Conservation (phyloP, 2,329 filamentous ascomycete genomes). For the Hymenotorrendiella dingleyae region DNA sequence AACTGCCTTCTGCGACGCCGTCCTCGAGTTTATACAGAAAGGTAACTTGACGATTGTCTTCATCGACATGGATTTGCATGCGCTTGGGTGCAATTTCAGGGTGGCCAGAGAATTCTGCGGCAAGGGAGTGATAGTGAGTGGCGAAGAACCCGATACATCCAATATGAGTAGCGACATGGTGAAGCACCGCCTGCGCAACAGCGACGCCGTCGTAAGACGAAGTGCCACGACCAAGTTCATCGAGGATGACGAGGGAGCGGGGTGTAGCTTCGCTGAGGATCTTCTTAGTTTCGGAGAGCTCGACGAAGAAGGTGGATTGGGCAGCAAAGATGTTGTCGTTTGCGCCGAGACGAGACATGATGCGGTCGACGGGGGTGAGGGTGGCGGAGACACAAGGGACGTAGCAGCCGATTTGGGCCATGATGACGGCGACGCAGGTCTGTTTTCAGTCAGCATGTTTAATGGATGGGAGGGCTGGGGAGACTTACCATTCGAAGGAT, state of each 20-base stretch:
- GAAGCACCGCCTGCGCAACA: conserved; percentile 93
- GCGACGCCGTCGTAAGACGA: conserved; percentile 95
- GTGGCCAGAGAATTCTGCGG: conserved; percentile 82
- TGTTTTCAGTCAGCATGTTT: conserved; percentile 31
- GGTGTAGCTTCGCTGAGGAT: conserved; percentile 92
- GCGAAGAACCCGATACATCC: conserved; percentile 96
- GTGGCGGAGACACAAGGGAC: conserved; percentile 77
- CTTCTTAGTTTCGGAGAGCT: conserved; percentile 96
- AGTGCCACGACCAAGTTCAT: conserved; percentile 92
- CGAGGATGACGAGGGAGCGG: conserved; percentile 89
- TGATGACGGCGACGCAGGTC: conserved; percentile 93
- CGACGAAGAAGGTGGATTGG: conserved; percentile 97
- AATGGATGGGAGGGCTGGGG: background rate
- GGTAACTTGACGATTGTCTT: conserved; percentile 76
- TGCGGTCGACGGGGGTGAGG: conserved; percentile 87
- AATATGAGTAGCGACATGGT: conserved; percentile 88
- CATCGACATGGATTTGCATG: conserved; percentile 94
- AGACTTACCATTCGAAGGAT: conserved; percentile 79
- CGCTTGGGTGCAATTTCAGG: conserved; percentile 80
- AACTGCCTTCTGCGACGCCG: conserved; percentile 91
- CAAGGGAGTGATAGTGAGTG: conserved; percentile 93
- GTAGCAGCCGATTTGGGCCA: conserved; percentile 94
- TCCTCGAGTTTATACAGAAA: conserved; percentile 93
- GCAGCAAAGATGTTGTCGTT: conserved; percentile 99
- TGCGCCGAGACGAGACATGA: conserved; percentile 96